A percentile compares a stretch with the other conserved stretches of the same genome.
phyloP scores from a whole-genome alignment of 2,329 filamentous ascomycete species.

The Dothideomycetes sp. region DNA sequence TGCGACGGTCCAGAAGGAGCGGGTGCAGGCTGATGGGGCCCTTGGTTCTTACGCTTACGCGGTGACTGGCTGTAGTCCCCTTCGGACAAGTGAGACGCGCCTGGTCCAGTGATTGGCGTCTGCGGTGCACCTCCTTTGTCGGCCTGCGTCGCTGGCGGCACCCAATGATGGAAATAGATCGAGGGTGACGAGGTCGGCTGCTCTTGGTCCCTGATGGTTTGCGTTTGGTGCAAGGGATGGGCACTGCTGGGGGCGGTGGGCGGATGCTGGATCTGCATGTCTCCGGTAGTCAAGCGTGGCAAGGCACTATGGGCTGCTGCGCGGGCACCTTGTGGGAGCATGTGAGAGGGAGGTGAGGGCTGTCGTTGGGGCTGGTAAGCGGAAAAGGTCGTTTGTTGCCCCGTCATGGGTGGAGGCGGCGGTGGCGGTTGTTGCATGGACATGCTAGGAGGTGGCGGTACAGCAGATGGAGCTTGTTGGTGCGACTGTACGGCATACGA shows the following conservation, averaged over 20 bases:
- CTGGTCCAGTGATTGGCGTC: constrained; percentile 56
- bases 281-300: constrained; percentile 41
- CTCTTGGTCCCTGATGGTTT: constrained; percentile 44
- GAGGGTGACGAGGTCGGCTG: constrained; percentile 57
- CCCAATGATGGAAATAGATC: constrained; percentile 90
- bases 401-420: constrained; percentile 15
- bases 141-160: constrained; percentile 60
- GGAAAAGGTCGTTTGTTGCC: constrained; percentile 29
- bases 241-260: constrained; percentile 26
- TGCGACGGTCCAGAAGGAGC: constrained; percentile 35
- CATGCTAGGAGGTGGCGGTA: constrained; percentile 10
- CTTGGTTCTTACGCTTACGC: constrained; percentile 69
- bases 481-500: constrained; percentile 15
- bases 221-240: constrained; percentile 34
- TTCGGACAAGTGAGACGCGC: constrained; percentile 42
- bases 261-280: constrained; percentile 38
- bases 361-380: constrained; percentile 18
- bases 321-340: constrained; percentile 12
- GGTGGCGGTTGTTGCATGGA: constrained; percentile 13
- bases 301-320: constrained; percentile 36
- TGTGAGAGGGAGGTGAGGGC: constrained; percentile 12
- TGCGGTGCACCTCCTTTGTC: constrained; percentile 51
- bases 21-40: constrained; percentile 39
- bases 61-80: constrained; percentile 62
- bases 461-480: neutral